Evolutionary conservation across 2,329 filamentous ascomycete genomes (phyloP), one percentile per base, ranked within the genome.

Genomic region (Zalaria obscura): DNA sequence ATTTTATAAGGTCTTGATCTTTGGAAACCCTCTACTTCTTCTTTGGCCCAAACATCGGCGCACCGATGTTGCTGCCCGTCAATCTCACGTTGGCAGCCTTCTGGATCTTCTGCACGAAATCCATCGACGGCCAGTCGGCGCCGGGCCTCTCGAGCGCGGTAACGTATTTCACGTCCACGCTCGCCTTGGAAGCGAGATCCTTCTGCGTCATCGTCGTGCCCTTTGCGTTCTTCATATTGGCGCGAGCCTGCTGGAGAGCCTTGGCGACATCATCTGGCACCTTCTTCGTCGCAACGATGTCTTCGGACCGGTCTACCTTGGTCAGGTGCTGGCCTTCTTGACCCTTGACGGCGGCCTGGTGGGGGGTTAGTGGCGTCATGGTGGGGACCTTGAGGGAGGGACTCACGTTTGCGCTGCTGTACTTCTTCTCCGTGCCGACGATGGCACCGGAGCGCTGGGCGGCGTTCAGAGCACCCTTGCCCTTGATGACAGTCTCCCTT

Each of bases 221-320:
- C 57, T 71, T 70, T 51, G 93, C 91, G 65, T 88, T 87, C 65
- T 83, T 83, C 61, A 85, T 80, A 60, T 81, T 77, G 59, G 78
- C 78, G 50, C 91, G 83, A 42, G 83, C 76, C 56, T 80, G 75
- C 56, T 78, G 74, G 67, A 96, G 95, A 50, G 81, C 83, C 51
- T 84, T 77, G 55, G 83, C 86, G 50, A 96, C 85, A 43, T 75
- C 72, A 56, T 74, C 72, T 60, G 87, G 86, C 45, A 95, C 72
- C 37, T 86, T 93, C 70, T 93, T 93, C 58, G 87, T 88, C 71
- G 94, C 94, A 67, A 96, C 81, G 67, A 95, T 94, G 62, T 95
- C 91, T 71, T 96, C 88, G 61, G 79, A 80, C 53, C 89, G 88
- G 73, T 96, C 91, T 64, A 98, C 88, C 72, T 96, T 95, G 52